Evolutionary conservation across 176 grass and related monocot species (phyloP).

Genomic region (Canna indica): DNA sequence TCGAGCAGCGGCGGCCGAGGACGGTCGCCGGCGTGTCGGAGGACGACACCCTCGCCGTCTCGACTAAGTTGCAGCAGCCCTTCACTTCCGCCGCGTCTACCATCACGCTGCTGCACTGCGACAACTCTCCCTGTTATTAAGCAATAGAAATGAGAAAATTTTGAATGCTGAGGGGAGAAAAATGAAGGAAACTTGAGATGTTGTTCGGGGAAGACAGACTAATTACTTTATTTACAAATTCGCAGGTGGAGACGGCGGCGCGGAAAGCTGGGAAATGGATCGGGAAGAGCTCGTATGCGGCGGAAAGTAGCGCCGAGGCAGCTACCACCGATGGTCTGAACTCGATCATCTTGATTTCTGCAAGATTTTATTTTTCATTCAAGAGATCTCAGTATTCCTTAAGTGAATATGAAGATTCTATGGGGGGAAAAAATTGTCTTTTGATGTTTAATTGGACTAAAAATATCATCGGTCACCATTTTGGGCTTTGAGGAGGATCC

Average conservation of each 20-base stretch:
- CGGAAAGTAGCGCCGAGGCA: conserved; percentile 49
- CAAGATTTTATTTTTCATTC: background rate
- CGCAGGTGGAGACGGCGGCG: conserved; percentile 43
- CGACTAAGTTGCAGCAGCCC: conserved; percentile 17
- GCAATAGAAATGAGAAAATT: background rate
- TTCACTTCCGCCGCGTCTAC: conserved; percentile 1
- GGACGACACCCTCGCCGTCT: conserved; percentile 17
- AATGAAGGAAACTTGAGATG: background rate
- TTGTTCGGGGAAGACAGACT: conserved; percentile 11
- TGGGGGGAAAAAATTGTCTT: background rate
- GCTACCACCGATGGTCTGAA: conserved; percentile 62
- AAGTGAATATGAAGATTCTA: background rate
- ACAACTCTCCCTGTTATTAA: conserved; percentile 42
- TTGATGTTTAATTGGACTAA: background rate
- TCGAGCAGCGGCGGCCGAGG: conserved; percentile 44
- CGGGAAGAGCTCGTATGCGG: conserved; percentile 58
- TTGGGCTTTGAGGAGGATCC: conserved; percentile 49
- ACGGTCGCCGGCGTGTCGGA: conserved; percentile 73
- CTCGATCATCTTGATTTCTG: conserved; percentile 67
- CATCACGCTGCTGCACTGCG: conserved; percentile 54
- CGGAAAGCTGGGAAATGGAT: conserved; percentile 43
- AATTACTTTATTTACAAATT: conserved; percentile 86
- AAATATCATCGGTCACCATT: conserved; percentile 31
- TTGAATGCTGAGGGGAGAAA: background rate
- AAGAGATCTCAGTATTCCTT: background rate